Conservation (phyloP, 2,329 filamentous ascomycete species). For the Simplicillium aogashimaense region DNA sequence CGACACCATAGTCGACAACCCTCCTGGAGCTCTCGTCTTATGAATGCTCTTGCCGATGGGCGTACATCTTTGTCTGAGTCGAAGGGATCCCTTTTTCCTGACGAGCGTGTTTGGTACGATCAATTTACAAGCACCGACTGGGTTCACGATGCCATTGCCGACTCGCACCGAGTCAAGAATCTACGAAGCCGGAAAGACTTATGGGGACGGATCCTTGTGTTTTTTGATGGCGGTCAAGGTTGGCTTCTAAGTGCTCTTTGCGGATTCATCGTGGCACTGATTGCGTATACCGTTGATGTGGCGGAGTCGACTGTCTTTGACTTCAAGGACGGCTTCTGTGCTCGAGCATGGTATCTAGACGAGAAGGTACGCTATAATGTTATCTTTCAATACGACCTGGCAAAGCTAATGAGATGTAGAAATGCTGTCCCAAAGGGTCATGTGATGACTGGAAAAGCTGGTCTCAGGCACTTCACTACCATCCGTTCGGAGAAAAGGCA, state of each 20-base stretch:
- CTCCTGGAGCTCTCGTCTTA: constrained; percentile 52
- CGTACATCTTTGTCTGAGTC: constrained; percentile 52
- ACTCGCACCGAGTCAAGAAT: constrained; percentile 79
- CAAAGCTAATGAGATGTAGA: constrained; percentile 21
- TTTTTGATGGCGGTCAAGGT: constrained; percentile 82
- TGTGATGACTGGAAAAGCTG: constrained; percentile 49
- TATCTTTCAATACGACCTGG: constrained; percentile 1
- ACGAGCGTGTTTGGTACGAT: constrained; percentile 96
- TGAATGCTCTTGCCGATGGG: constrained; percentile 49
- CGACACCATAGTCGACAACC: constrained; percentile 46
- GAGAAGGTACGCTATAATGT: constrained; percentile 43
- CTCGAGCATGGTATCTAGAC: constrained; percentile 58
- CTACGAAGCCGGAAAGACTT: constrained; percentile 75
- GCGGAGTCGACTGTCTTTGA: constrained; percentile 81
- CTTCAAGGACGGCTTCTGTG: constrained; percentile 82
- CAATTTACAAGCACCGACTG: constrained; percentile 97
- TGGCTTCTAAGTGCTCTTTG: constrained; percentile 92
- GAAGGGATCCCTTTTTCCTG: constrained; percentile 56
- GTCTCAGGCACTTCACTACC: constrained; percentile 36
- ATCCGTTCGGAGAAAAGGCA: constrained; percentile 41
- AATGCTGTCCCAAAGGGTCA: constrained; percentile 43
- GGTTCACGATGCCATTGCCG: constrained; percentile 95
- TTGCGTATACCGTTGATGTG: constrained; percentile 85
- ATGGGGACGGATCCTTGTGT: constrained; percentile 64
- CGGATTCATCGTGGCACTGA: constrained; percentile 70